Evolutionary conservation across 768 basidiomycete species (phyloP), one percentile per base, ranked within the genome.

Genomic region (Grammothele lineata): DNA sequence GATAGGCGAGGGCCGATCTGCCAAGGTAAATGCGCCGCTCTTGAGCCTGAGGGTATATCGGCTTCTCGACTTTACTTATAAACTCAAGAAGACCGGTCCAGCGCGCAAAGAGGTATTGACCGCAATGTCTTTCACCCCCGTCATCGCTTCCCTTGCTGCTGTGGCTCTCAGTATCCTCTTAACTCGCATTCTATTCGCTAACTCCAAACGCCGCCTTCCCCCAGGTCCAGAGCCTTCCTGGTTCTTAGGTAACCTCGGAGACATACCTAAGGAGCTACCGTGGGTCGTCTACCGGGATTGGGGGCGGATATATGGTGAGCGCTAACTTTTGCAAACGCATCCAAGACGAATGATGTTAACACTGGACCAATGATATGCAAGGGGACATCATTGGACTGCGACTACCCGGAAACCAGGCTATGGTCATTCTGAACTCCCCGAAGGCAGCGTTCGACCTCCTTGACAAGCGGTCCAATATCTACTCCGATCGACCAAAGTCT

Each of bases 401-500:
- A 34, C 42, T 58, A 22, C 47, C 54, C 5, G 40, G 40, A 18
- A 25, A 18, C n/a, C 49, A 45, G 14, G 33, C 52, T 11, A 33
- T 61, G 22, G 45, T 67, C 8, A 40, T 67, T 30, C 48, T 67
- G 23, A 63, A 64, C 43, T 56, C 58, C 23, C 49, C 54, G 11
- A 53, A 63, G 27, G 62, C 55, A 14, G 64, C 61, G 1, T 43
- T 44, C 6, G 66, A 67, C 24, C 56, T 67, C 12, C 56, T 65
- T 5, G 66, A 67, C 21, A 50, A 57, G 37, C 56, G 62, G 4
- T 54, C 62, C 9, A 40, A 50, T 5, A 62, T 62, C 19, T 67
- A 67, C 39, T 66, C 64, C 2, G 59, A 57, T 34, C 45, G 66
- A 15, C 40, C 26, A 27, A 41, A 41, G 40, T 30, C 40, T 9